phyloP scores from a whole-genome alignment of 1,139 yeast species.

The Kodamaea arcana region DNA sequence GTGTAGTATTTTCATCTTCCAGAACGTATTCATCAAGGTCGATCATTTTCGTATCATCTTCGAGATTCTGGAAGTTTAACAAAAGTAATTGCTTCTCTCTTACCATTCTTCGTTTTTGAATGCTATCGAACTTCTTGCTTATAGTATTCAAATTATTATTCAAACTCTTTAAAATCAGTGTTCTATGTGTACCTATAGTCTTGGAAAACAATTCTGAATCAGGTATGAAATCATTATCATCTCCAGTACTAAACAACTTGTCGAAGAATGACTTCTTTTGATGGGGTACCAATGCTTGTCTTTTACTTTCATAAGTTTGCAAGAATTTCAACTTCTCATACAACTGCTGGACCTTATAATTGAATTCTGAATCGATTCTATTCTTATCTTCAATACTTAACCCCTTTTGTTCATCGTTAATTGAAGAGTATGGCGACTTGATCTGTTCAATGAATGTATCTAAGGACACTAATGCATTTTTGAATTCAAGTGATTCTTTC shows the following conservation, averaged over 20 bases:
- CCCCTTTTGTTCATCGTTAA: constrained; percentile 25
- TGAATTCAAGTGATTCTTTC: constrained; percentile 47
- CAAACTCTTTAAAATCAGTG: constrained; percentile 37
- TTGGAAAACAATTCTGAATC: constrained; percentile 24
- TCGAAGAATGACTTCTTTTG: constrained; percentile 22
- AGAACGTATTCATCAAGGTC: constrained; percentile 8
- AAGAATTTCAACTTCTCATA: constrained; percentile 47
- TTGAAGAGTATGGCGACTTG: constrained; percentile 42
- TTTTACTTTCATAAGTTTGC: constrained; percentile 49
- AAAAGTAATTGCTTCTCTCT: constrained; percentile 40
- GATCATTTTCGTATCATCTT: constrained; percentile 13
- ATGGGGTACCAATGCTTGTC: constrained; percentile 19
- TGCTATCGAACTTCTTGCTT: constrained; percentile 32
- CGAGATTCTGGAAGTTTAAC: constrained; percentile 41
- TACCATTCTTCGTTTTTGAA: constrained; percentile 40
- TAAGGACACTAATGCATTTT: constrained; percentile 36
- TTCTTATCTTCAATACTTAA: constrained; percentile 48
- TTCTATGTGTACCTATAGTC: constrained; percentile 29
- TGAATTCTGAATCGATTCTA: constrained; percentile 52
- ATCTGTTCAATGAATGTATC: constrained; percentile 36
- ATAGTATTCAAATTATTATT: constrained; percentile 31
- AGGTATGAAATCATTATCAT: constrained; percentile 23
- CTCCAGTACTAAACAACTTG: constrained; percentile 19
- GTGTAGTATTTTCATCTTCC: constrained; percentile 5
- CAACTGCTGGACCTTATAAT: constrained; percentile 46